phyloP scores from a whole-genome alignment of 2,329 filamentous ascomycete genomes.

The Aspergillus felis region DNA sequence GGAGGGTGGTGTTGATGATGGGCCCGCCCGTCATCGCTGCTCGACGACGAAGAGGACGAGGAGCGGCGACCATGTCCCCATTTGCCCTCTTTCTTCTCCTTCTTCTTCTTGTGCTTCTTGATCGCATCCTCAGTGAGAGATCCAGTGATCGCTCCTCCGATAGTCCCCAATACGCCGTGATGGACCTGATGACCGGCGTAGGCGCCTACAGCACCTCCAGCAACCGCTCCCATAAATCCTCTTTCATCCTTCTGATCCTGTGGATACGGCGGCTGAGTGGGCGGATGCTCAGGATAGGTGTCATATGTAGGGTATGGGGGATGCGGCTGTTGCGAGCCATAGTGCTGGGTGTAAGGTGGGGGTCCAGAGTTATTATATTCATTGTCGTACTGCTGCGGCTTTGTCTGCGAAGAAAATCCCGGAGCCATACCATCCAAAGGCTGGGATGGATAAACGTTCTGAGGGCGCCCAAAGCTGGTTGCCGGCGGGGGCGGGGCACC shows the following conservation, averaged over 20 bases:
- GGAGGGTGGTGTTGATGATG: not conserved
- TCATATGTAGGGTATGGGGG: not conserved
- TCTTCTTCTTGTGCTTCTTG: slow-evolving; percentile 37
- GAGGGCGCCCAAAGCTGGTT: not conserved
- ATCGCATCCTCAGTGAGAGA: slow-evolving; percentile 42
- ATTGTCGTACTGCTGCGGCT: not conserved
- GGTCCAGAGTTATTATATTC: not conserved
- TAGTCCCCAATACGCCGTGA: slow-evolving; percentile 44
- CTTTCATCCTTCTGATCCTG: slow-evolving; percentile 35
- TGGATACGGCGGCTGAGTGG: not conserved
- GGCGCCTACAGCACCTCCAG: slow-evolving; percentile 42
- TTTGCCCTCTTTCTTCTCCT: slow-evolving; percentile 6
- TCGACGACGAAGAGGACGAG: not conserved
- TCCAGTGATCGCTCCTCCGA: slow-evolving; percentile 45
- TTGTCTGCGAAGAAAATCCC: not conserved
- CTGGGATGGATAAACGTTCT: not conserved
- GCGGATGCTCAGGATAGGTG: not conserved
- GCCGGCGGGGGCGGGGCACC: not conserved
- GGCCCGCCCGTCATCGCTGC: not conserved
- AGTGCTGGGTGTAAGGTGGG: not conserved
- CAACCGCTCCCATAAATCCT: slow-evolving; percentile 43
- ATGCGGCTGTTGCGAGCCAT: not conserved
- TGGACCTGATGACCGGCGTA: slow-evolving; percentile 43
- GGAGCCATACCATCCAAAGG: not conserved
- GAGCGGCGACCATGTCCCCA: slow-evolving; percentile 4